Conservation (phyloP, 345 rosid species). For the Arabidopsis thaliana region TAIR10.1 NC_003071.7:15899001-15899500, state of each 20-base stretch:
- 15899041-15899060: too few relatives aligned
- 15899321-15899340: neutral
- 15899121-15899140: neutral
- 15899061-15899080: neutral
- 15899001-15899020: neutral
- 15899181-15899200: neutral
- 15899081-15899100: neutral
- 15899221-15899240: neutral
- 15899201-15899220: neutral
- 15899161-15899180: neutral
- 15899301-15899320: neutral
- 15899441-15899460: neutral
- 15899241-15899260: neutral
- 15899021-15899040: neutral
- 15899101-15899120: neutral
- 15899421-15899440: neutral
- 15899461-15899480: neutral
- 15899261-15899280: neutral
- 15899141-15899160: neutral
- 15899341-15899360: neutral
- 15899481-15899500: neutral
- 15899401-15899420: neutral
- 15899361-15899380: neutral
- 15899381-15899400: neutral
- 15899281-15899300: neutral